phyloP scores from a whole-genome alignment of 2,329 filamentous ascomycete species.

The Claviceps purpurea region DNA sequence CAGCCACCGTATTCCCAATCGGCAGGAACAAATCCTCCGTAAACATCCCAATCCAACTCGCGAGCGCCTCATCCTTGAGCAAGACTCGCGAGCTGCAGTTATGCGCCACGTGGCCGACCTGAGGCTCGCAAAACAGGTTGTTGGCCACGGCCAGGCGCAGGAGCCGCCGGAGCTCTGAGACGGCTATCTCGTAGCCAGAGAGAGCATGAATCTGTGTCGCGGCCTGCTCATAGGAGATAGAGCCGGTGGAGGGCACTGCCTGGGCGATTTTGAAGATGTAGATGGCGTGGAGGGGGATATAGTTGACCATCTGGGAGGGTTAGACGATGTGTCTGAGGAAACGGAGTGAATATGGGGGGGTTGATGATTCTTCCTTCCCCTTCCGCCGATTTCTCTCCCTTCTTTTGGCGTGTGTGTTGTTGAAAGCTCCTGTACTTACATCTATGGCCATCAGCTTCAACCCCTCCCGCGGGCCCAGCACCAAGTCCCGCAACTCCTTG shows the following conservation, averaged over 20 bases:
- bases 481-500: constrained; percentile 11
- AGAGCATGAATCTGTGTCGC: constrained; percentile 16
- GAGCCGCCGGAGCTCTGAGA: constrained; percentile 20
- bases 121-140: constrained; percentile 26
- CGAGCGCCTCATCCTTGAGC: constrained; percentile 14
- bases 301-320: constrained; percentile 12
- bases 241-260: constrained; percentile 14
- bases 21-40: constrained; percentile 18
- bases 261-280: constrained; percentile 19
- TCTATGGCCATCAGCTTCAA: constrained; percentile 16
- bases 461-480: constrained; percentile 10
- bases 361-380: background rate
- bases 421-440: constrained; percentile 8
- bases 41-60: constrained; percentile 19
- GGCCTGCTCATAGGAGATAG: constrained; percentile 17
- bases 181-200: constrained; percentile 22
- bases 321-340: background rate
- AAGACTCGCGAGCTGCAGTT: constrained; percentile 21
- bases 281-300: constrained; percentile 17
- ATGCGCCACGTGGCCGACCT: constrained; percentile 24
- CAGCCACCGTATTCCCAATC: constrained; percentile 17
- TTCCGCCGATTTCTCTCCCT: background rate
- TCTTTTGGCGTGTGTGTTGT: background rate
- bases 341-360: background rate
- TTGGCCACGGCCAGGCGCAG: constrained; percentile 26